phyloP scores from a whole-genome alignment of 2,329 filamentous ascomycete species.

The Talaromyces pinophilus region DNA sequence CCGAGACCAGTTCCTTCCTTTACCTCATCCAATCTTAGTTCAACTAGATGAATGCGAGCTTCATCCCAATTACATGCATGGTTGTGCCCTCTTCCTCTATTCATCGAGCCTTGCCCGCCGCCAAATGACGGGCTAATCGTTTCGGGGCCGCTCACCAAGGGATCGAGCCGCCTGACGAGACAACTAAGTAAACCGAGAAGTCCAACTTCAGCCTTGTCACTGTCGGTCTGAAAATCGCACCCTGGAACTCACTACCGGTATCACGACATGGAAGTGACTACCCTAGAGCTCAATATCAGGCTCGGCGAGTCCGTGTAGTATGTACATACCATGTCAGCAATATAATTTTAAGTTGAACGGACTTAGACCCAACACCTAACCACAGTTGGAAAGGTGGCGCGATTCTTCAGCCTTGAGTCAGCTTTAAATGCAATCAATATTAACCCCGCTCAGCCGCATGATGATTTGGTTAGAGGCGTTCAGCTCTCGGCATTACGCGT shows the following conservation, averaged over 20 bases:
- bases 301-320: neutral
- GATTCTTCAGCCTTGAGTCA: neutral
- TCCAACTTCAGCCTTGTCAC: neutral
- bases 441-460: constrained; percentile 4
- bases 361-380: neutral
- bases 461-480: neutral
- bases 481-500: neutral
- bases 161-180: neutral
- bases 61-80: neutral
- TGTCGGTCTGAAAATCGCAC: neutral
- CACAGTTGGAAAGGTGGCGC: neutral
- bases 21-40: neutral
- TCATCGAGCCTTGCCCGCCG: neutral
- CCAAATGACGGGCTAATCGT: neutral
- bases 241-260: neutral
- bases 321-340: neutral
- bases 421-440: neutral
- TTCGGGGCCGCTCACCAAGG: neutral
- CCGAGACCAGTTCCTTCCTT: neutral
- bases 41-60: neutral
- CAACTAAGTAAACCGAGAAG: neutral
- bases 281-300: neutral
- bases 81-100: neutral
- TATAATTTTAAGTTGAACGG: neutral
- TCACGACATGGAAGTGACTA: neutral